Evolutionary conservation across 2,329 filamentous ascomycete species (phyloP), one percentile per base, ranked within the genome.

Genomic region (Torrubiella hemipterigena): DNA sequence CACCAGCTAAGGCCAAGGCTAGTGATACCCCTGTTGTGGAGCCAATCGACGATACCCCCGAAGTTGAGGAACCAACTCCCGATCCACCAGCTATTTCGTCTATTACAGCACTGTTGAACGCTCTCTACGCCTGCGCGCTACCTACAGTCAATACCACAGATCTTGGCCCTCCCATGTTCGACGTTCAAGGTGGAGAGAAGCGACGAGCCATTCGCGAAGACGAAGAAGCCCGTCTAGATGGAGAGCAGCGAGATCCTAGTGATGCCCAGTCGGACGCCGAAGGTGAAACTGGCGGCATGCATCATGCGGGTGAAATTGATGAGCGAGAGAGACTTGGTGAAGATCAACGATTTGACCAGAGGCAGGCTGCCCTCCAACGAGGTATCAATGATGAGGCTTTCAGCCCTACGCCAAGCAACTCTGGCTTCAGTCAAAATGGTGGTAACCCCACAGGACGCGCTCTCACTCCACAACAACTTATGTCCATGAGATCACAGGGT

Each of bases 261-360:
- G 67, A 69, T 16, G 49, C 49, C 3, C 50, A 58, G 4, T 67
- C 67, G 0, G 86, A 94, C 40, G 84, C 83, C 35, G 79, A 81
- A 34, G 74, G 76, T 2, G 86, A 91, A 54, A 81, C 81, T 42
- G 83, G 82, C 27, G 74, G 75, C 11, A 65, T 91, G 35, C 87
- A 93, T 36, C 67, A 96, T 13, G 89, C 89, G 35, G 89, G 89
- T 26, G 89, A 96, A 51, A 89, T 89, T 0, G 89, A 96, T 50
- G 85, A 93, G 42, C 68, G 72, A 38, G 78, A 84, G 15, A 56
- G 58, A 27, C 48, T 55, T 13, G 61, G 64, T 13, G 69, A 73
- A 30, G 56, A 56, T 23, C 61, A 68, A 43, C 50, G 53, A 28
- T 69, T 69, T 24, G 66, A 69, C 26, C 69, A 73, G 36, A 76